Evolutionary conservation across 306 rosid genomes (phyloP).

Genomic region (Sesbania bispinosa): DNA sequence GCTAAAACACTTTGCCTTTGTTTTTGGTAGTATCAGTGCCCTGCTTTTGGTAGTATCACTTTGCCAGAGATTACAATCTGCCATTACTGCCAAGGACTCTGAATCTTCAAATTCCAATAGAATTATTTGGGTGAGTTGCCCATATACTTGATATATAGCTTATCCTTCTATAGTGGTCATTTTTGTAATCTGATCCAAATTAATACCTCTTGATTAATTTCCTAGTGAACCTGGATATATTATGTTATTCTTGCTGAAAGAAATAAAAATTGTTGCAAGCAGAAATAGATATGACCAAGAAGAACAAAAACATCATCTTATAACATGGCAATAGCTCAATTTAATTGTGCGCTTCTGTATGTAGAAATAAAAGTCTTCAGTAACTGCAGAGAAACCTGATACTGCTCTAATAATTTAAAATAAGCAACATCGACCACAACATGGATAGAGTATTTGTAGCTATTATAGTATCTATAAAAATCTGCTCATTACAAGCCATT

Average conservation of each 20-base stretch:
- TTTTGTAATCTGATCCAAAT: constrained; percentile 9
- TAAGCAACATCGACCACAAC: neutral
- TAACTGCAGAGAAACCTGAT: neutral
- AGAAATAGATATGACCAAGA: neutral
- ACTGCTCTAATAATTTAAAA: neutral
- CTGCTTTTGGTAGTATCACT: too few species aligned
- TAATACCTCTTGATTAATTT: neutral
- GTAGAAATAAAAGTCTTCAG: neutral
- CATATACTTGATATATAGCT: neutral
- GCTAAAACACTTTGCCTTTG: too few species aligned
- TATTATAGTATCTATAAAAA: neutral
- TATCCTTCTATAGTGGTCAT: neutral
- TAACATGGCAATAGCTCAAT: neutral
- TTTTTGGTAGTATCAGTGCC: too few species aligned
- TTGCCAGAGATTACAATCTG: constrained; percentile 61
- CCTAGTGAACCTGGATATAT: neutral
- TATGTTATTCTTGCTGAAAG: neutral
- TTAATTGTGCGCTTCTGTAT: neutral
- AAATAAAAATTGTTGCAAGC: neutral
- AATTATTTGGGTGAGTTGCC: constrained; percentile 67
- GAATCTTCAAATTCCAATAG: constrained; percentile 58
- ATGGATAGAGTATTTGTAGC: neutral
- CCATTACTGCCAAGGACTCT: constrained; percentile 43
- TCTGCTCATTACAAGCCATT: constrained; percentile 10
- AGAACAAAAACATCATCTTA: neutral